Conservation (phyloP, 306 rosid genomes). For the Cucurbita ficifolia region DNA sequence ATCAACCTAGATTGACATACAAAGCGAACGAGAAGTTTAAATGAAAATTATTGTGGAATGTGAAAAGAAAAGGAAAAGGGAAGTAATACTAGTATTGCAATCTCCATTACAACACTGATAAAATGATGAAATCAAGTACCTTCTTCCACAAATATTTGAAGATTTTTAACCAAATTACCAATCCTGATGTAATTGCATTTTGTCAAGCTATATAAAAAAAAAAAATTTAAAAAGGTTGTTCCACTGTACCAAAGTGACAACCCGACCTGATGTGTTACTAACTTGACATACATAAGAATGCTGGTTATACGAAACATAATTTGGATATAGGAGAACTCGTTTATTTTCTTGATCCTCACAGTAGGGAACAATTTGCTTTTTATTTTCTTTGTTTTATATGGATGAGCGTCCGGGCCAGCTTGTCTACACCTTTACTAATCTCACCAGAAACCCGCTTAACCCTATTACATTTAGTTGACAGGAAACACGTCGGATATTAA, state of each 20-base stretch:
- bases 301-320: not conserved
- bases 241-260: not conserved
- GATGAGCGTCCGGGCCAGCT: too few relatives aligned
- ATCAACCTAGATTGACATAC: constrained; percentile 58
- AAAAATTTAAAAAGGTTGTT: not conserved
- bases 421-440: too few relatives aligned
- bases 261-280: not conserved
- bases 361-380: not conserved
- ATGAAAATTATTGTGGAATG: not conserved
- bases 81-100: not conserved
- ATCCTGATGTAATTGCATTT: not conserved
- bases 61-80: not conserved
- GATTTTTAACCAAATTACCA: not conserved
- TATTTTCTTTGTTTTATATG: too few relatives aligned
- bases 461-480: too few relatives aligned
- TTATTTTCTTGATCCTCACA: not conserved
- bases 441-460: too few relatives aligned
- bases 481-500: too few relatives aligned
- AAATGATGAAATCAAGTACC: not conserved
- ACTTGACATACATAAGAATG: too few relatives aligned
- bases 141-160: not conserved
- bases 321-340: not conserved
- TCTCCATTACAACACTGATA: not conserved
- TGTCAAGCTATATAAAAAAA: not conserved
- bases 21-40: constrained; percentile 5